A percentile compares a stretch with the other conserved stretches of the same genome.
These are phyloP conservation scores for Pseudogymnoascus pannorum DNA, from an alignment of 2,329 filamentous ascomycete species.

Conservation along the genomic window DNA sequence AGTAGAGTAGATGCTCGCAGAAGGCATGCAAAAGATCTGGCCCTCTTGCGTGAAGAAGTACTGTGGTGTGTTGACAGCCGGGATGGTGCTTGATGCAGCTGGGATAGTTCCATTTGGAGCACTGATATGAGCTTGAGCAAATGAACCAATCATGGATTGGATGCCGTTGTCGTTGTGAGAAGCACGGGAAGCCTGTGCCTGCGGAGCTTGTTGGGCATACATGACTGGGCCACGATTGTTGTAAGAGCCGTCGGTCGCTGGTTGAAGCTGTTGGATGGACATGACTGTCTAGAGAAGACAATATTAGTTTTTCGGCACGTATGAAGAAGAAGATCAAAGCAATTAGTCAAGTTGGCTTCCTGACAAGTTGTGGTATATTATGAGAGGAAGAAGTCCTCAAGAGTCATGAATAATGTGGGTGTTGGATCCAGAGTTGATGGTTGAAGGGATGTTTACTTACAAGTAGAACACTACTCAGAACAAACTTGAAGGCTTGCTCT, in stretches of 20 bases:
- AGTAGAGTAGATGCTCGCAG: slow-evolving; percentile 25
- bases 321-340: neutral
- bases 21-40: slow-evolving; percentile 26
- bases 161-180: slow-evolving; percentile 18
- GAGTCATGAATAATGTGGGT: neutral
- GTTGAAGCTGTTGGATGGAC: slow-evolving; percentile 29
- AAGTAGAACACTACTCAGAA: slow-evolving; percentile 1
- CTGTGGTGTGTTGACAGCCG: slow-evolving; percentile 20
- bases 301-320: neutral
- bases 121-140: slow-evolving; percentile 24
- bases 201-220: slow-evolving; percentile 23
- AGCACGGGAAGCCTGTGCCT: slow-evolving; percentile 22
- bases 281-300: slow-evolving; percentile 25
- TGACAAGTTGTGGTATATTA: neutral
- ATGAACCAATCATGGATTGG: slow-evolving; percentile 22
- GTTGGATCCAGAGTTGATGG: neutral
- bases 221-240: slow-evolving; percentile 24
- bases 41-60: slow-evolving; percentile 29
- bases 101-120: slow-evolving; percentile 31
- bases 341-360: neutral
- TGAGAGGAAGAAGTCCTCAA: neutral
- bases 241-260: slow-evolving; percentile 20
- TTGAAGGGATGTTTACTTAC: neutral
- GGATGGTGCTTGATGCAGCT: slow-evolving; percentile 22
- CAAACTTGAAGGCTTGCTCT: neutral